Conservation (phyloP, 1,284 basidiomycete species). For the Malassezia obtusa region DNA sequence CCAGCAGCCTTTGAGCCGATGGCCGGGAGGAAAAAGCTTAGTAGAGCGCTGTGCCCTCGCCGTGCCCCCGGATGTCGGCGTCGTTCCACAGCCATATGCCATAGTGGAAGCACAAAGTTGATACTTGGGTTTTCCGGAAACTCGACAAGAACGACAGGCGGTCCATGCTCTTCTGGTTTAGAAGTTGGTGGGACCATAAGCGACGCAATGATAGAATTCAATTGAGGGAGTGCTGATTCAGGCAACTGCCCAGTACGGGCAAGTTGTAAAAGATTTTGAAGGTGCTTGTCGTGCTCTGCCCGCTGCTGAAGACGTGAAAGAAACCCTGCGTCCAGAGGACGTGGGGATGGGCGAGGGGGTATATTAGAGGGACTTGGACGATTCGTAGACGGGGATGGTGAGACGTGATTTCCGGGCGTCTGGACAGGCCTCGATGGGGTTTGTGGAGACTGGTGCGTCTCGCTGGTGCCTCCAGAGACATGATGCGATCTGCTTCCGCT, state of each 20-base stretch:
- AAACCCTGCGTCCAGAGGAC: slow-evolving; percentile 10
- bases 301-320: slow-evolving; percentile 11
- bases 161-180: slow-evolving; percentile 1
- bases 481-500: no score
- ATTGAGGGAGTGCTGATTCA: background rate
- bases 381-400: no score
- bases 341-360: slow-evolving; percentile 1
- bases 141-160: slow-evolving; percentile 43
- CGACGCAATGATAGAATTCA: slow-evolving; percentile 13
- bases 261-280: slow-evolving; percentile 11
- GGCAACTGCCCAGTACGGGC: slow-evolving; percentile 10
- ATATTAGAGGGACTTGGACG: no score
- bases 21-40: slow-evolving; percentile 35
- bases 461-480: no score
- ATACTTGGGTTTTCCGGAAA: slow-evolving; percentile 44
- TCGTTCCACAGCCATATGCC: slow-evolving; percentile 35
- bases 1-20: slow-evolving; percentile 35
- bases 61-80: background rate
- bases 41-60: slow-evolving; percentile 20
- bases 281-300: slow-evolving; percentile 10
- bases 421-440: no score
- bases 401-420: no score
- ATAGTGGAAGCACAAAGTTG: slow-evolving; percentile 41
- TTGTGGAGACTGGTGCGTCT: no score
- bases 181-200: slow-evolving; percentile 4